phyloP scores from a whole-genome alignment of 2,329 filamentous ascomycete genomes.

The Exophiala calicioides region DNA sequence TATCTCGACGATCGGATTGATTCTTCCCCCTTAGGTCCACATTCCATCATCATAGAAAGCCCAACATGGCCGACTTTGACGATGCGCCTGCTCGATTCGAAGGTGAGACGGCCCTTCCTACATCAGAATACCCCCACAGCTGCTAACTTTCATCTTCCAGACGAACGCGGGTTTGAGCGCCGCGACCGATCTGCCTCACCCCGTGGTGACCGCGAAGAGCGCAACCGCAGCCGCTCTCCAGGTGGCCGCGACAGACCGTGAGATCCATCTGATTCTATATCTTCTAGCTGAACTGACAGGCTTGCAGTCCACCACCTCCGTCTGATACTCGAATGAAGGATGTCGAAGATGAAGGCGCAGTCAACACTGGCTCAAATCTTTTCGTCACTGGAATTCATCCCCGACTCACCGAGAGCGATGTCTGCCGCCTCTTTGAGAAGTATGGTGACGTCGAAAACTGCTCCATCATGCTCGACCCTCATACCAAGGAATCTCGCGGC shows the following conservation, averaged over 20 bases:
- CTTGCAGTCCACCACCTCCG: constrained; percentile 46
- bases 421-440: constrained; percentile 95
- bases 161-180: constrained; percentile 66
- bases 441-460: constrained; percentile 99
- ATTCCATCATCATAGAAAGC: constrained; percentile 2
- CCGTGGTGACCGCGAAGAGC: constrained; percentile 57
- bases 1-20: too few relatives aligned
- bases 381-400: constrained; percentile 99
- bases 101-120: constrained; percentile 52
- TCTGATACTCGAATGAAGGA: constrained; percentile 48
- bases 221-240: constrained; percentile 65
- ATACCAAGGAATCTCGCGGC: constrained; percentile 96
- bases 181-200: constrained; percentile 69
- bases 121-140: background rate
- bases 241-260: constrained; percentile 60
- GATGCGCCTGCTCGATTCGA: constrained; percentile 66
- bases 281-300: constrained; percentile 22
- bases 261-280: constrained; percentile 24
- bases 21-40: constrained; percentile 1
- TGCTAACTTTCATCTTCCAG: constrained; percentile 34
- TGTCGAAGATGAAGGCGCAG: constrained; percentile 66
- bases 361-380: constrained; percentile 95
- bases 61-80: constrained; percentile 61
- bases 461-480: constrained; percentile 98
- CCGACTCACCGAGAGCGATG: constrained; percentile 82